phyloP scores from a whole-genome alignment of 257 asterid genomes.

The Capsicum chinense region DNA sequence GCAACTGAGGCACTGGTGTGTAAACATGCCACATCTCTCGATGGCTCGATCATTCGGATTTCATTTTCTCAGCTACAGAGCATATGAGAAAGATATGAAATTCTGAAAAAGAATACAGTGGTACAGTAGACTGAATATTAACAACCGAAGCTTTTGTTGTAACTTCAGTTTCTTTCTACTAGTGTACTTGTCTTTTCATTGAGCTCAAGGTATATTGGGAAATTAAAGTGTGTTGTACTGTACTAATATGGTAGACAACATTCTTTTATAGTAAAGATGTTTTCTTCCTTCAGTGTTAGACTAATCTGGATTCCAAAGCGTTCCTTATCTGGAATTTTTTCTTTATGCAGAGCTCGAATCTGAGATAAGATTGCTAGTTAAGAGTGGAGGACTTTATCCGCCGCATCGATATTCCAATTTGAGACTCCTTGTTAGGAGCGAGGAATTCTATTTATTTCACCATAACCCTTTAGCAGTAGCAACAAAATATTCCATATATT shows the following conservation, averaged over 20 bases:
- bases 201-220: not conserved
- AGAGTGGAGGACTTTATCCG: not conserved
- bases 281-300: not conserved
- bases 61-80: constrained; percentile 94
- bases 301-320: too few relatives aligned
- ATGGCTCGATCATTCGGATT: constrained; percentile 83
- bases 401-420: not conserved
- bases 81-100: constrained; percentile 50
- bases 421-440: not conserved
- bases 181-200: not conserved
- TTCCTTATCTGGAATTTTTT: not conserved
- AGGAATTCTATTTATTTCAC: not conserved
- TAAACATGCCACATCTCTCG: constrained; percentile 90
- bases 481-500: not conserved
- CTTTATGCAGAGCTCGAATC: not conserved
- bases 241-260: not conserved
- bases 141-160: not conserved
- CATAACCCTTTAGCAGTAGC: not conserved
- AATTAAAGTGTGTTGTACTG: constrained; percentile 10
- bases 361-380: not conserved
- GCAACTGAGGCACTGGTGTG: constrained; percentile 98
- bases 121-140: not conserved
- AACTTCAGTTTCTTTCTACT: not conserved
- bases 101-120: not conserved
- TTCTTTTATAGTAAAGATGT: not conserved